Evolutionary conservation across 2,329 filamentous ascomycete species (phyloP), one percentile per base, ranked within the genome.

Genomic region (Scorias spongiosa): DNA sequence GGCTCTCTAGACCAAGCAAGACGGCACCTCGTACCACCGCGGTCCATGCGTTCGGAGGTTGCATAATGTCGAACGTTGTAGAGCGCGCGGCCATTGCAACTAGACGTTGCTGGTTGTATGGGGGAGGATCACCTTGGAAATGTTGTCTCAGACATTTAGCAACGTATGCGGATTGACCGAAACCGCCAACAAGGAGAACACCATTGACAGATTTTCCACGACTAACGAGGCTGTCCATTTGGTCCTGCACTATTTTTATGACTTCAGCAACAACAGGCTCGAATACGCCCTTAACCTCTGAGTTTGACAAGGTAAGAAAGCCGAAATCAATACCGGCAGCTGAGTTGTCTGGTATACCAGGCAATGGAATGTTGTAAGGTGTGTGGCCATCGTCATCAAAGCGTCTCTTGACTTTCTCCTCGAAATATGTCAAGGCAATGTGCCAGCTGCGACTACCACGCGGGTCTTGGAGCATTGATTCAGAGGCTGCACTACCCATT

Each of bases 371-470:
- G 46, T 86, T 86, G 46, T 87, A 75, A 57, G 87, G 82, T 20
- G 43, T 50, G 42, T 52, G 52, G 41, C 78, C 72, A 49, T 83
- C 76, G 55, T 86, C 82, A 39, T 85, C 81, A 57, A 88, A 89
- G 55, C 85, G 87, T 11, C 84, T 74, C 63, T 89, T 89, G 10
- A 89, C 82, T 57, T 85, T 87, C 57, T 88, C 82, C 54, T 89
- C 84, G 60, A 86, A 89, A 57, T 86, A 87, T 44, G 77, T 74
- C 42, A 88, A 66, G 1, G 79, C 84, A 65, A 69, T 69, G 43
- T 65, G 81, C 81, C 82, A 88, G 32, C 15, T 36, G 15, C 32
- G 32, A 1, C 80, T 84, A 62, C 84, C 85, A 2, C 73, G 74
- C 43, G 86, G 85, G 63, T 83, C 84, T 42, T 75, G 61, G 57